Conservation (phyloP, 345 rosid genomes). For the Corchorus capsularis region DNA sequence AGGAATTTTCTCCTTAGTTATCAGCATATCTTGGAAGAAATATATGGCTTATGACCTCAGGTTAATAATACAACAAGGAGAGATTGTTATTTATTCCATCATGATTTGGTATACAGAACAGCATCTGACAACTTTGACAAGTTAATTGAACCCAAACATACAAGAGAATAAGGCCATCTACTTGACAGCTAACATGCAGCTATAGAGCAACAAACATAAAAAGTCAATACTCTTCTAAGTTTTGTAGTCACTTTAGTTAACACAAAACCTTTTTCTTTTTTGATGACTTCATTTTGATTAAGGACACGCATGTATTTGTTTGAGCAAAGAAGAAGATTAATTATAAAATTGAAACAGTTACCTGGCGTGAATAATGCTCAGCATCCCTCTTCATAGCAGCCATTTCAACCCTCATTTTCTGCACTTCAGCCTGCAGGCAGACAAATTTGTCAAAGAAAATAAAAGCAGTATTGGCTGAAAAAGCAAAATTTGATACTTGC, state of each 20-base stretch:
- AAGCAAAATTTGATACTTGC: slow-evolving; percentile 42
- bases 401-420: slow-evolving; percentile 96
- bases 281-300: not conserved
- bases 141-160: not conserved
- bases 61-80: not conserved
- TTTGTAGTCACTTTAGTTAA: not conserved
- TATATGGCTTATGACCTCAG: not conserved
- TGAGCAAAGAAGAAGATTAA: not conserved
- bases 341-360: slow-evolving; percentile 33
- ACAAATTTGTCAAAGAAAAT: slow-evolving; percentile 18
- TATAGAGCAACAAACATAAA: not conserved
- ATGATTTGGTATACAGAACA: not conserved
- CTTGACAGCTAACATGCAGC: not conserved
- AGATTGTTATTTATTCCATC: not conserved
- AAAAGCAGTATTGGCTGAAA: slow-evolving; percentile 2
- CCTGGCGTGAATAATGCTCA: slow-evolving; percentile 99
- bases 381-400: slow-evolving; percentile 99
- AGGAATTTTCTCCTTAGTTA: not conserved
- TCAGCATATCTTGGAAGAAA: not conserved
- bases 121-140: slow-evolving; percentile 1
- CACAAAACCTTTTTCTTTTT: not conserved
- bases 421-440: slow-evolving; percentile 77
- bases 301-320: slow-evolving; percentile 1
- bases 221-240: not conserved
- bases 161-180: not conserved